Conservation (phyloP, 2,329 filamentous ascomycete species). For the Hymenoscyphus linearis region DNA sequence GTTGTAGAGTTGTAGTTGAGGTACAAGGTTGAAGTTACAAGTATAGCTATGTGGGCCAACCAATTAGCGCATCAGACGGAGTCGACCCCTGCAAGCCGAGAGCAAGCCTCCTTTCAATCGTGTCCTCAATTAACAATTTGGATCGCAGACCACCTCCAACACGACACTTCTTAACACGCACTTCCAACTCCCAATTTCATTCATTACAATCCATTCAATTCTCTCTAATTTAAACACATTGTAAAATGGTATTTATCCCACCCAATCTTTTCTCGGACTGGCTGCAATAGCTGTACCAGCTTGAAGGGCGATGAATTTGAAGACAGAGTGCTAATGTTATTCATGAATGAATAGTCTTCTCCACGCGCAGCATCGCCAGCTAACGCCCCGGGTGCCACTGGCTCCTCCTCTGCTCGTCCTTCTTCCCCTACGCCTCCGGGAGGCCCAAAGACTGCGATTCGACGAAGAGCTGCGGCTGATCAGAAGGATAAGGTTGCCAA, state of each 20-base stretch:
- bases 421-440: constrained; percentile 86
- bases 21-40: too few species aligned
- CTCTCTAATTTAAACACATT: neutral
- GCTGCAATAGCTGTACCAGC: too few species aligned
- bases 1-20: too few species aligned
- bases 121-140: constrained; percentile 26
- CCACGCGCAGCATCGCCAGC: constrained; percentile 50
- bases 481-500: constrained; percentile 97
- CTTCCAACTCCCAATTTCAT: constrained; percentile 2
- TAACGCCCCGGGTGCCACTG: constrained; percentile 43
- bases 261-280: neutral
- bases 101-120: constrained; percentile 23
- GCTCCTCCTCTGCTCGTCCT: constrained; percentile 65
- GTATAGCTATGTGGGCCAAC: neutral
- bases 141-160: constrained; percentile 8
- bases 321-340: neutral
- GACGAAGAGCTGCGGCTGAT: constrained; percentile 90
- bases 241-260: constrained; percentile 18
- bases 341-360: constrained; percentile 27
- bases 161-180: constrained; percentile 3
- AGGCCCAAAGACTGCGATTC: constrained; percentile 90
- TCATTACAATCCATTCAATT: constrained; percentile 11
- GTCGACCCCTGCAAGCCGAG: constrained; percentile 7
- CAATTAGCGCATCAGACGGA: neutral
- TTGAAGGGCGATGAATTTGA: neutral